These are phyloP conservation scores for Phytophthora vignae DNA, from an alignment of 352 stramenopile species.

Conservation along the genomic window DNA sequence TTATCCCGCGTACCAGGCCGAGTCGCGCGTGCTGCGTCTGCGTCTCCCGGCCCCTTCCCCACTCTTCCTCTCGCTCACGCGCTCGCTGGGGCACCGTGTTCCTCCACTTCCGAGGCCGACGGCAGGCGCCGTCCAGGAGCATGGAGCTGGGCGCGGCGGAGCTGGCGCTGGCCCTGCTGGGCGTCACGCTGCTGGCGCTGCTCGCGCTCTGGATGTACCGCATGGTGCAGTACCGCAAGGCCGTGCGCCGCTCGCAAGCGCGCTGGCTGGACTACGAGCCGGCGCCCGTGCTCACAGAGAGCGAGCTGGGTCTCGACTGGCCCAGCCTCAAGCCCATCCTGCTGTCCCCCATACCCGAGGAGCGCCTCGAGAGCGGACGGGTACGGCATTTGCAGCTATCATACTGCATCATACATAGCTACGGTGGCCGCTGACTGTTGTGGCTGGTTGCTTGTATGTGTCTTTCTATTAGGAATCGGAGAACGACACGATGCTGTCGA, in stretches of 20 bases:
- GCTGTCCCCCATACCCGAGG: constrained; percentile 77
- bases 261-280: constrained; percentile 72
- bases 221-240: constrained; percentile 68
- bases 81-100: constrained; percentile 18
- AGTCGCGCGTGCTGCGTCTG: too few species aligned
- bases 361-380: constrained; percentile 59
- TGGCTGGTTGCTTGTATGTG: too few species aligned
- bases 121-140: constrained; percentile 30
- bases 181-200: constrained; percentile 45
- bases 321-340: constrained; percentile 60
- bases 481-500: constrained; percentile 49
- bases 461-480: constrained; percentile 48
- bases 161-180: constrained; percentile 52
- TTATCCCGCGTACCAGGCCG: constrained; percentile 19
- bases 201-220: constrained; percentile 64
- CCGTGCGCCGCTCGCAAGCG: constrained; percentile 64
- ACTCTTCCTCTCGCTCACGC: background rate
- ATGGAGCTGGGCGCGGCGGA: constrained; percentile 57
- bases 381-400: constrained; percentile 22
- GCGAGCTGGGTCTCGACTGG: constrained; percentile 54
- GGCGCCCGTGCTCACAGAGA: constrained; percentile 34
- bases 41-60: background rate
- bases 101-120: constrained; percentile 34
- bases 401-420: too few species aligned
- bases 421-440: constrained; percentile 1